Evolutionary conservation across 2,329 filamentous ascomycete genomes (phyloP).

Genomic region (Diplocarpon mali): DNA sequence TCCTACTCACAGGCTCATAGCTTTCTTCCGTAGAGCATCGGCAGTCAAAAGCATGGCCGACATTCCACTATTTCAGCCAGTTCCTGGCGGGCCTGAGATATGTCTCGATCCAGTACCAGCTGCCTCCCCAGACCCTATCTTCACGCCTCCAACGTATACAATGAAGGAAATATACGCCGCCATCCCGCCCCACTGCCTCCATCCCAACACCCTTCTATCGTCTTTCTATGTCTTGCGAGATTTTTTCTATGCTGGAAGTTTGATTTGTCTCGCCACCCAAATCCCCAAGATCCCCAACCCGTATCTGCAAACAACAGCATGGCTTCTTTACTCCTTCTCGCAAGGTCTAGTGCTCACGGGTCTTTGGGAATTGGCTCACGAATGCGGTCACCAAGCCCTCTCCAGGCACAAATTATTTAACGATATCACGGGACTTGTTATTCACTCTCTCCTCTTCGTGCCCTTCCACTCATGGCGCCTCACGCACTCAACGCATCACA

Average conservation of each 20-base stretch:
- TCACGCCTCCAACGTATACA: conserved; percentile 23
- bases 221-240: conserved; percentile 47
- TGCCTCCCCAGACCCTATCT: conserved; percentile 6
- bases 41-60: not conserved
- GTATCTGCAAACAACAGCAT: conserved; percentile 36
- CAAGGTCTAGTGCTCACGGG: conserved; percentile 58
- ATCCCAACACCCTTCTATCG: conserved; percentile 40
- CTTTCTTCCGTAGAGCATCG: not conserved
- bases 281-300: conserved; percentile 40
- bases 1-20: not conserved
- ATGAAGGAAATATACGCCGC: conserved; percentile 30
- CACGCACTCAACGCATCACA: conserved; percentile 58
- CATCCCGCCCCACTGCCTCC: conserved; percentile 51
- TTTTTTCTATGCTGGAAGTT: conserved; percentile 35
- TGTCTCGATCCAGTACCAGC: not conserved
- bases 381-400: conserved; percentile 60
- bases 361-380: conserved; percentile 61
- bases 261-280: conserved; percentile 42
- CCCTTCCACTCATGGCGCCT: conserved; percentile 65
- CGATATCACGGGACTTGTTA: conserved; percentile 48
- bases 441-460: conserved; percentile 56
- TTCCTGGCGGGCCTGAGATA: not conserved
- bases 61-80: not conserved
- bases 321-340: conserved; percentile 48
- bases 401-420: conserved; percentile 46